These are phyloP conservation scores for Fusarium mangiferae DNA, from an alignment of 2,329 filamentous ascomycete species.

Conservation along the genomic window DNA sequence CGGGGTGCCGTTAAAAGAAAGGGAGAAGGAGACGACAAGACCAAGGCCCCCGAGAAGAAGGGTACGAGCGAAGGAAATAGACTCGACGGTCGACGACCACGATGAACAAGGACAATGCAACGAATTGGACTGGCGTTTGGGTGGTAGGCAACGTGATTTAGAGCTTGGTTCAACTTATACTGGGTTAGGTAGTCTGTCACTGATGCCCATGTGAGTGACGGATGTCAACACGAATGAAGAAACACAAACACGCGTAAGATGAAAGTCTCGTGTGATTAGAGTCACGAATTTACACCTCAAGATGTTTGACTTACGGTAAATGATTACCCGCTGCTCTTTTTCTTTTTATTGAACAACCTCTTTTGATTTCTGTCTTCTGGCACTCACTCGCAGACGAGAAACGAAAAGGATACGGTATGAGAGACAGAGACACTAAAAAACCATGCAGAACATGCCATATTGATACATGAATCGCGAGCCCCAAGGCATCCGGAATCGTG, in stretches of 20 bases:
- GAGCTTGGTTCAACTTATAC: constrained; percentile 6
- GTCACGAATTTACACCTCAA: neutral
- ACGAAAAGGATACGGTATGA: neutral
- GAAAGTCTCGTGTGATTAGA: neutral
- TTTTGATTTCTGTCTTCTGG: neutral
- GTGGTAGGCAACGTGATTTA: constrained; percentile 22
- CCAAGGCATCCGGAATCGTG: too few species aligned
- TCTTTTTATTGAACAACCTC: neutral
- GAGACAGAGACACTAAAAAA: neutral
- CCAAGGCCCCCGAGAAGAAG: constrained; percentile 60
- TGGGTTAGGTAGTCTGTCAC: constrained; percentile 4
- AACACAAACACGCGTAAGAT: neutral
- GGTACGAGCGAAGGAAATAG: constrained; percentile 55
- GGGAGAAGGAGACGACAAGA: constrained; percentile 60
- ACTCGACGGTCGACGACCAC: constrained; percentile 55
- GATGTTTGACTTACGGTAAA: neutral
- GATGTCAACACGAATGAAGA: neutral
- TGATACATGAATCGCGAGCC: neutral
- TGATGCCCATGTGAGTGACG: neutral
- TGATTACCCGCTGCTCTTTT: neutral
- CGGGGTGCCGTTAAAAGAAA: constrained; percentile 78
- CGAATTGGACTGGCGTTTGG: constrained; percentile 40
- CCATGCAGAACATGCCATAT: neutral
- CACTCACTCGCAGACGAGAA: neutral
- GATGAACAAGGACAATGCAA: constrained; percentile 29